A percentile compares a stretch with the other conserved stretches of the same genome.
These are phyloP conservation scores for Chaetomiaceae sp. DNA, from an alignment of 2,329 filamentous ascomycete genomes.

Conservation along the genomic window DNA sequence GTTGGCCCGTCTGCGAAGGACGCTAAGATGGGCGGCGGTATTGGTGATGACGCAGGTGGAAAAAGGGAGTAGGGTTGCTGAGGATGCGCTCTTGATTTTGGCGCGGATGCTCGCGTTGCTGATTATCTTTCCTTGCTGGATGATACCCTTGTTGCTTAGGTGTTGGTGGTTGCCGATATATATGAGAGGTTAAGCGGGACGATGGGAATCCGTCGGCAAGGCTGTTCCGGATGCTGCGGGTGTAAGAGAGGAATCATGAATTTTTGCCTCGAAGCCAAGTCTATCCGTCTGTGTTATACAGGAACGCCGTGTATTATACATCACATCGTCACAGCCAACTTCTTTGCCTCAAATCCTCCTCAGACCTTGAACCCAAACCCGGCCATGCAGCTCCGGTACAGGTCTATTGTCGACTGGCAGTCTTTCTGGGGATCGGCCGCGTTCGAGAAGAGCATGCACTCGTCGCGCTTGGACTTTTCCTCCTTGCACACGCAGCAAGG, in stretches of 20 bases:
- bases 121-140: background rate
- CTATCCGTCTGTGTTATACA: constrained; percentile 10
- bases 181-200: background rate
- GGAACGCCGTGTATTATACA: constrained; percentile 16
- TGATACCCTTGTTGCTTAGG: constrained; percentile 9
- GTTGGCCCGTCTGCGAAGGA: background rate
- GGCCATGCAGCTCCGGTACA: constrained; percentile 89
- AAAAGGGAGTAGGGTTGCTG: background rate
- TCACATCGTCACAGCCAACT: constrained; percentile 12
- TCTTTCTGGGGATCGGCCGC: constrained; percentile 76
- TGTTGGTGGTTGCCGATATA: background rate
- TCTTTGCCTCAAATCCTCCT: background rate
- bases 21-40: background rate
- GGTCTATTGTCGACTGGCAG: constrained; percentile 75
- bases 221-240: background rate
- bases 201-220: background rate
- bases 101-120: no score
- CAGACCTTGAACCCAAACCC: constrained; percentile 80
- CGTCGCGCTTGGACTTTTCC: constrained; percentile 86
- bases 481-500: constrained; percentile 98
- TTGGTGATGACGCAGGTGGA: background rate
- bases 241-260: constrained; percentile 5
- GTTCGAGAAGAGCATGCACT: constrained; percentile 98
- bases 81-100: no score
- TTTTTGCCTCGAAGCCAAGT: constrained; percentile 8